Evolutionary conservation across 768 basidiomycete genomes (phyloP), one percentile per base, ranked within the genome.

Genomic region (Leccinum ochraceum): DNA sequence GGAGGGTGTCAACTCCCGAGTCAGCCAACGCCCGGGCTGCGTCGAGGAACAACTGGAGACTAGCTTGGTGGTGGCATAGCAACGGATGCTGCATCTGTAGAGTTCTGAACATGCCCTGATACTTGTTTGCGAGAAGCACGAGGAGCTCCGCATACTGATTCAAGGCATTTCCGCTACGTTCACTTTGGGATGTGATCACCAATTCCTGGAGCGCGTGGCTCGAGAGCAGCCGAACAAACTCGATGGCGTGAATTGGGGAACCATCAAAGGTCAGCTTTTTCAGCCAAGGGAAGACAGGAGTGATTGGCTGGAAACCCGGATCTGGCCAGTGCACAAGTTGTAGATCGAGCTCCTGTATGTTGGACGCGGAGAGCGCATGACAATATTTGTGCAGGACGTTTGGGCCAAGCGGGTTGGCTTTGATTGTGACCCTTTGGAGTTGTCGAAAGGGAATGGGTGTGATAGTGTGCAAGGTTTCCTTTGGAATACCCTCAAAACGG

Each of bases 341-440:
- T 36, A 71, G 57, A 55, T 69, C 68, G 44, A 71, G 67, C 46
- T 68, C 69, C 36, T 16, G 48, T 46, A 69, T 30, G 39, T 53
- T 3, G 8, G 68, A 69, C 26, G 60, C 62, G 11, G 69, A 69
- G 46, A 70, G 54, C 24, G 60, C 60, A 44, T 69, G 62, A n/a
- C 58, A 64, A 16, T 64, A 70, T 67, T 67, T 71, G 37, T 71
- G 69, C 20, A 70, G 57, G 22, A 71, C 69, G 11, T 63, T 66
- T 46, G 69, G 69, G 24, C 24, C 20, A 14, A 70, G 60, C 10
- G 69, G 69, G 32, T 64, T 66, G 30, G 62, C 34, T 62, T 69
- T 69, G 13, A 69, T 69, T 6, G 67, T 58, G 42, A 66, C 54
- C 53, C 53, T 69, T 26, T 52, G 60, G 9, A 71, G 69, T 14